Evolutionary conservation across 805 yeast species (phyloP).

Genomic region (Lipomyces spencermartinsiae): DNA sequence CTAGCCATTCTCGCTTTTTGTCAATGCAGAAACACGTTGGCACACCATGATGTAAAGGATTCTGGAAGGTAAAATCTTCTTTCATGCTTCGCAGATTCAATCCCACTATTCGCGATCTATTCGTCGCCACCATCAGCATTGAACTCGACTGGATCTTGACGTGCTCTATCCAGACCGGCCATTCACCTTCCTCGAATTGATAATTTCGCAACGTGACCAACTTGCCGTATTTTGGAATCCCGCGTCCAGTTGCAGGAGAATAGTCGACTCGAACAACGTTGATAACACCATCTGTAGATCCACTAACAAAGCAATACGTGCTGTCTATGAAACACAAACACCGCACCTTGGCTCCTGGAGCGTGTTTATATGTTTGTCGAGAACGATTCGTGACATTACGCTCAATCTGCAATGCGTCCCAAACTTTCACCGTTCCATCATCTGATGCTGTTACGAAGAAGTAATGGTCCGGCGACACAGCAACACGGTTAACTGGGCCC

Average conservation of each 20-base stretch:
- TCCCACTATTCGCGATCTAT: slow-evolving; percentile 56
- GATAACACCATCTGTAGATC: slow-evolving; percentile 43
- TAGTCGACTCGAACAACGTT: slow-evolving; percentile 42
- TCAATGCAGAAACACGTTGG: slow-evolving; percentile 67
- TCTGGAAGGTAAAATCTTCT: slow-evolving; percentile 51
- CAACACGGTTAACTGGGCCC: slow-evolving; percentile 63
- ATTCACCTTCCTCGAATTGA: slow-evolving; percentile 51
- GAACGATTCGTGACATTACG: slow-evolving; percentile 55
- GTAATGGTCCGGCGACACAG: slow-evolving; percentile 64
- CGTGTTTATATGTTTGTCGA: slow-evolving; percentile 41
- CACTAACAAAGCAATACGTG: slow-evolving; percentile 44
- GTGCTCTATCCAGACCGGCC: slow-evolving; percentile 55
- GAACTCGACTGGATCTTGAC: slow-evolving; percentile 51
- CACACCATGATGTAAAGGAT: slow-evolving; percentile 69
- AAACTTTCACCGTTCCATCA: slow-evolving; percentile 71
- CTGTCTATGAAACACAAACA: slow-evolving; percentile 43
- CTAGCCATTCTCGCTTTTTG: slow-evolving; percentile 61
- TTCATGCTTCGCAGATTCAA: slow-evolving; percentile 66
- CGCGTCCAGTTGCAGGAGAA: slow-evolving; percentile 28
- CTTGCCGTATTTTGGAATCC: slow-evolving; percentile 37
- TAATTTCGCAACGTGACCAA: slow-evolving; percentile 51
- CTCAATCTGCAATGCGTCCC: slow-evolving; percentile 76
- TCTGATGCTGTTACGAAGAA: slow-evolving; percentile 81
- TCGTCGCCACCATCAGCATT: slow-evolving; percentile 58
- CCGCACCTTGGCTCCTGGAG: slow-evolving; percentile 39